A percentile compares a stretch with the other conserved stretches of the same genome.
phyloP scores from a whole-genome alignment of 306 rosid genomes.

The Myrica gale region DNA sequence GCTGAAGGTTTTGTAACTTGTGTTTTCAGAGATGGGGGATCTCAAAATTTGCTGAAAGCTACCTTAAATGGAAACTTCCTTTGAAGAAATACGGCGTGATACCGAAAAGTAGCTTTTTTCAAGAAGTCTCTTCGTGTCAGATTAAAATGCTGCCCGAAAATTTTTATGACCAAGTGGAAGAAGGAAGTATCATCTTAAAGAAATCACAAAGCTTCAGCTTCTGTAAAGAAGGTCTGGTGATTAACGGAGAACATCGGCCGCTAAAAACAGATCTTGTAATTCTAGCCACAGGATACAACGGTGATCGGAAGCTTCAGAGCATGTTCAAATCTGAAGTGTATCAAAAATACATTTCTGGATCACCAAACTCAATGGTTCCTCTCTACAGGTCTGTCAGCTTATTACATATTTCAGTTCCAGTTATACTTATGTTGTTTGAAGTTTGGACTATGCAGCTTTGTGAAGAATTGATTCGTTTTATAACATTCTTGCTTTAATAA shows the following conservation, averaged over 20 bases:
- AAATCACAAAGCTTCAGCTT: conserved; percentile 42
- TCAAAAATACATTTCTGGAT: conserved; percentile 23
- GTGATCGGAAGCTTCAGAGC: conserved; percentile 44
- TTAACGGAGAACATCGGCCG: conserved; percentile 38
- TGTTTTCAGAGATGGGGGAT: conserved; percentile 48
- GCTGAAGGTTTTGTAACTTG: neutral
- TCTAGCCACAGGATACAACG: conserved; percentile 55
- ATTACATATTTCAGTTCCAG: neutral
- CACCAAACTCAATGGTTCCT: conserved; percentile 23
- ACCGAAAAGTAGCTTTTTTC: conserved; percentile 42
- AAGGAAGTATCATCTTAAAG: conserved; percentile 48
- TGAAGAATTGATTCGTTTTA: neutral
- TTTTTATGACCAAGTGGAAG: conserved; percentile 38
- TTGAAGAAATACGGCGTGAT: conserved; percentile 41
- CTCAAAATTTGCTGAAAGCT: conserved; percentile 33
- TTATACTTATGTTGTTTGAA: neutral
- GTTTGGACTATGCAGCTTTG: neutral
- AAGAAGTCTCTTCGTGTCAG: conserved; percentile 36
- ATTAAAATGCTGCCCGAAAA: conserved; percentile 33
- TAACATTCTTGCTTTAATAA: neutral
- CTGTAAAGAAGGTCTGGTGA: conserved; percentile 41
- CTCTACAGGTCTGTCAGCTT: conserved; percentile 42
- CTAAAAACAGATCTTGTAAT: conserved; percentile 45
- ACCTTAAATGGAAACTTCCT: conserved; percentile 48
- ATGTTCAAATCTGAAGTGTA: conserved; percentile 44